These are phyloP conservation scores for Syzygium aromaticum DNA, from an alignment of 345 rosid species.

Conservation along the genomic window DNA sequence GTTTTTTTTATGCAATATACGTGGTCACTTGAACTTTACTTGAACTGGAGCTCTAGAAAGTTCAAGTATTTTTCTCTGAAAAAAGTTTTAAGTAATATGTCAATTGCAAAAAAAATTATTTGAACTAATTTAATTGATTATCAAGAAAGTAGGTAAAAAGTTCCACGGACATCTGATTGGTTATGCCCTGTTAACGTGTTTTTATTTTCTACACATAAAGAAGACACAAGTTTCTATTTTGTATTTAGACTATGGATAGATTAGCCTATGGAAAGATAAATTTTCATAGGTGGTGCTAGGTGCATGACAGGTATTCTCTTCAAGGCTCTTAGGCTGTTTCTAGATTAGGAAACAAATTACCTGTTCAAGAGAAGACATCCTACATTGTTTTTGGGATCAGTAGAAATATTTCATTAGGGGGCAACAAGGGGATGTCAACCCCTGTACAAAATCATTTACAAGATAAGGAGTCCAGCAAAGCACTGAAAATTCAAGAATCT, in stretches of 20 bases:
- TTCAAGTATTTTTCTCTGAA: neutral
- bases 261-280: neutral
- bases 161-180: neutral
- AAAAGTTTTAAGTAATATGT: neutral
- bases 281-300: neutral
- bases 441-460: neutral
- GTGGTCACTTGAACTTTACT: neutral
- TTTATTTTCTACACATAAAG: neutral
- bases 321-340: neutral
- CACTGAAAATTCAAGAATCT: neutral
- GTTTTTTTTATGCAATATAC: neutral
- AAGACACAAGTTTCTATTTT: neutral
- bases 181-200: neutral
- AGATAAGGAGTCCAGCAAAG: neutral
- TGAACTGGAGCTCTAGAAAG: neutral
- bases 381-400: neutral
- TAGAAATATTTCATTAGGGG: neutral
- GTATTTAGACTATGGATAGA: neutral
- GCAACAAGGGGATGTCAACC: neutral
- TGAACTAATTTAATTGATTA: neutral
- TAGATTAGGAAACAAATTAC: neutral
- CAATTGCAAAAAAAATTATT: neutral
- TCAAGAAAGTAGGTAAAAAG: neutral
- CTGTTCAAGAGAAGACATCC: neutral
- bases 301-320: neutral